Evolutionary conservation across 345 rosid genomes (phyloP), one percentile per base, ranked within the genome.

Genomic region (Anastatica hierochuntica): DNA sequence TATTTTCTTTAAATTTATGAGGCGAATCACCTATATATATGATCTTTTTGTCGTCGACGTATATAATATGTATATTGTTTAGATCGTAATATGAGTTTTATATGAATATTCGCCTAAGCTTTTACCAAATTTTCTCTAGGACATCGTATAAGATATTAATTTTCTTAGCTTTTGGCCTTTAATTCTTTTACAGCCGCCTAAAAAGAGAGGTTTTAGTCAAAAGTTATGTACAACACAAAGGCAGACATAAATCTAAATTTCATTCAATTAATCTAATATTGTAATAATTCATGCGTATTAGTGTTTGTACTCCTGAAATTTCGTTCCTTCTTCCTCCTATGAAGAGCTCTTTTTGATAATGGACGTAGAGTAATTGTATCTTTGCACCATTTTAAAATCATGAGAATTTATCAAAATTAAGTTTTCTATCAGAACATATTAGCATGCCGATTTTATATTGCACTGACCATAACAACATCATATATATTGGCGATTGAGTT

Each of bases 101-200:
- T 27, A 3, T 14, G 37, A 29, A 4, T 29, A 29, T 2, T 29
- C 45, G 16, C 7, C 44, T 27, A 35, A 56, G 15, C 23, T 12
- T 64, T 4, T n/a, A 56, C 62, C 50, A 46, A 40, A 31, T 15
- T 40, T 40, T 64, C 4, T 48, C 21, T 41, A 31, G 12, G 41
- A 48, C 47, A 40, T 7, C 57, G 56, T 51, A 58, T 58, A 44
- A 20, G 12, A 36, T 42, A 50, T 50, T 27, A 0, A 8, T 51
- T 12, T 38, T 38, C 21, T 5, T 30, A 49, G 52, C 60, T 52
- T 58, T 58, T 37, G 29, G 42, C 37, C 38, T 44, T 66, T 31
- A 23, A 15, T 47, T 39, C 29, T 40, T 55, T 66, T 41, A n/a
- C 43, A 60, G 65, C 60, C 65, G 60, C 42, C 60, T 43, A 51